Evolutionary conservation across 768 basidiomycete genomes (phyloP), one percentile per base, ranked within the genome.

Genomic region (Cystobasidium tubakii): DNA sequence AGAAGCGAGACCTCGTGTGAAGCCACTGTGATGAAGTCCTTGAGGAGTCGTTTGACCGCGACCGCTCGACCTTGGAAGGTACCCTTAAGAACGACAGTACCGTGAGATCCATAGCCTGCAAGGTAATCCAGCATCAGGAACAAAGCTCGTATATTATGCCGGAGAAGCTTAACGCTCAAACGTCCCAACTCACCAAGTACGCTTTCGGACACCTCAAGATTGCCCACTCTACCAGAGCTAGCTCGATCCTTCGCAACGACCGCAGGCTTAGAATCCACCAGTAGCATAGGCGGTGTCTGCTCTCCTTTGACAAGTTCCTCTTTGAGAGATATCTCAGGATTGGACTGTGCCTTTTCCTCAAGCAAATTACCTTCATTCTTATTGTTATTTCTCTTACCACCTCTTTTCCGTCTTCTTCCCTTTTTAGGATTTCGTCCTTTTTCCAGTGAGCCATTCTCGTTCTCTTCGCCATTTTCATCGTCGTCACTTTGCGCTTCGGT

Each of bases 1-100:
- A 99, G 85, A 46, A 99, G 87, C 79, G 88, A 88, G 31, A 98
- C 93, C 84, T 99, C 96, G 60, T 94, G 90, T 1, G 88, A 85
- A 7, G 94, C 94, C 43, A 99, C 87, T 0, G 92, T 95, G 70
- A 95, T 91, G 78, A 97, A 98, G 81, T 98, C 94, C 77, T 89
- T 89, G 7, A 98, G 86, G 1, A 99, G 86, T 0, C 96, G 90
- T 81, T 99, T 98, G 73, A 99, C 93, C n/a, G 96, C 96, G 0
- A 99, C 96, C 0, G 95, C 90, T 66, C 96, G 89, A 0, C 92
- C 93, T 83, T 98, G 95, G n/a, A 97, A 86, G 7, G 92, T 90
- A 1, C 95, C 96, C 79, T 89, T 86, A 82, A 87, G 92, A 1
- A 99, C 96, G 50, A 98, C 90, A 0, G 96, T 99, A 6, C 96